Base-by-base conservation (phyloP, 2,329 filamentous ascomycete species). In the Microsporum ferrugineum region DNA sequence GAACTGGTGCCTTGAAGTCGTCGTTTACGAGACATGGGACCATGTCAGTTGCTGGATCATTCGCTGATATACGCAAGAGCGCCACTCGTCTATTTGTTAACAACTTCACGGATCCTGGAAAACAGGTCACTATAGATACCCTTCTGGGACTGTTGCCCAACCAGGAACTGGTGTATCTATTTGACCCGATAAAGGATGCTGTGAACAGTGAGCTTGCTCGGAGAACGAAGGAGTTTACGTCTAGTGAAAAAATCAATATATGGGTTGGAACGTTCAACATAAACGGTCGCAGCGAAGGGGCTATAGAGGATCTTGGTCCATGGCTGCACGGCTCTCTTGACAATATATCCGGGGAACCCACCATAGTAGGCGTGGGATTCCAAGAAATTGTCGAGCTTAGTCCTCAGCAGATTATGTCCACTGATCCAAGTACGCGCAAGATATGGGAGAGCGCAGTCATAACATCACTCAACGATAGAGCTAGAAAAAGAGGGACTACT, bases 381-480 rank as follows among this genome's bases (percentile, higher is more conserved):
- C 94, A 99, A 71, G 94, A 99, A 73, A 97, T 99, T 64, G 94
- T 99, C n/a, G 89, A 96, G 70, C 78, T 99, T 55, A 96, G 90
- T 68, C 94, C 95, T 14, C 92, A 97, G 72, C 94, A 99, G 70
- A 97, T 99, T 70, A 96, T 99, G 91, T 96, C 95, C 66, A 97
- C 91, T 63, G 92, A 99, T 71, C 94, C 94, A 0, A 84, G 86
- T 2, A 83, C 89, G 60, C 89, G 92, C 66, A 86, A 90, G 65
- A 77, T 86, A 23, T 99, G 94, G 94, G 94, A 99, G 71, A 77
- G 81, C 59, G 86, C 88, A 2, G 91, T 97, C 29, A 86, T 87
- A 65, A 79, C 79, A 53, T 89, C 87, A 12, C 75, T 99, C 43
- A 96, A 97, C 68, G 75, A 77, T 8, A 83, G 88, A 65, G 85